Percentiles rank a stretch among this genome's conserved stretches.
These are phyloP conservation scores for Haplosporangium sp. DNA, from an alignment of 371 early-diverging fungal genomes.

Conservation along the genomic window DNA sequence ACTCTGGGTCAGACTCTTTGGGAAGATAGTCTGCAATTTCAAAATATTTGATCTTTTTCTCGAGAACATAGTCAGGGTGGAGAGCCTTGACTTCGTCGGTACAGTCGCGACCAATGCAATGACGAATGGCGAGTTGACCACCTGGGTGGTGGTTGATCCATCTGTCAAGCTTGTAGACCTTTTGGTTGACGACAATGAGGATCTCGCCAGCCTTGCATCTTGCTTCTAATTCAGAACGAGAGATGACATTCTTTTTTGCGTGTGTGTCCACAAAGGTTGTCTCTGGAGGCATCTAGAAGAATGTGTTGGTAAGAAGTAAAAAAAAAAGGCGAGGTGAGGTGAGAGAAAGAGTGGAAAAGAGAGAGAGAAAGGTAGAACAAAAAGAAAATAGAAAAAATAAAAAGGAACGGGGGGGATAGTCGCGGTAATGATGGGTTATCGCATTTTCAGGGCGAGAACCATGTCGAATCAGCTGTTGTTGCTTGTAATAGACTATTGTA, in stretches of 20 bases:
- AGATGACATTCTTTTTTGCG: slow-evolving; percentile 49
- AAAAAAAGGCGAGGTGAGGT: not conserved
- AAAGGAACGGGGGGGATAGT: slow-evolving; percentile 4
- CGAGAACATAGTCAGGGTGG: slow-evolving; percentile 88
- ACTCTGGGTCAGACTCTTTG: slow-evolving; percentile 48
- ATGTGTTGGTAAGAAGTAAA: not conserved
- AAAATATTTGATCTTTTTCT: slow-evolving; percentile 79
- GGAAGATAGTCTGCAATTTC: slow-evolving; percentile 74
- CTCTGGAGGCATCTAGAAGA: slow-evolving; percentile 47
- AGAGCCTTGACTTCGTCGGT: slow-evolving; percentile 91
- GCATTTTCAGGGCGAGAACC: not conserved
- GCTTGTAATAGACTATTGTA: too few species aligned
- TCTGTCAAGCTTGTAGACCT: slow-evolving; percentile 89
- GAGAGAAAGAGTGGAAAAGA: not conserved
- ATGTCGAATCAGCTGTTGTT: not conserved
- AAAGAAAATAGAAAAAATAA: slow-evolving; percentile 5
- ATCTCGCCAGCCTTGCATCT: slow-evolving; percentile 69
- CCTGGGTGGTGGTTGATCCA: slow-evolving; percentile 92
- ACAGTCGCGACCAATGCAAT: slow-evolving; percentile 91
- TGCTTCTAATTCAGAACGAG: slow-evolving; percentile 44
- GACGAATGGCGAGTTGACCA: slow-evolving; percentile 86
- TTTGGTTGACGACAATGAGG: slow-evolving; percentile 78
- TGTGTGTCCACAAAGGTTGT: slow-evolving; percentile 49
- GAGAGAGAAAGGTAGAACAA: not conserved
- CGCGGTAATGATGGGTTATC: too few species aligned